phyloP scores from a whole-genome alignment of 257 asterid genomes.

The Ilex aquifolium region DNA sequence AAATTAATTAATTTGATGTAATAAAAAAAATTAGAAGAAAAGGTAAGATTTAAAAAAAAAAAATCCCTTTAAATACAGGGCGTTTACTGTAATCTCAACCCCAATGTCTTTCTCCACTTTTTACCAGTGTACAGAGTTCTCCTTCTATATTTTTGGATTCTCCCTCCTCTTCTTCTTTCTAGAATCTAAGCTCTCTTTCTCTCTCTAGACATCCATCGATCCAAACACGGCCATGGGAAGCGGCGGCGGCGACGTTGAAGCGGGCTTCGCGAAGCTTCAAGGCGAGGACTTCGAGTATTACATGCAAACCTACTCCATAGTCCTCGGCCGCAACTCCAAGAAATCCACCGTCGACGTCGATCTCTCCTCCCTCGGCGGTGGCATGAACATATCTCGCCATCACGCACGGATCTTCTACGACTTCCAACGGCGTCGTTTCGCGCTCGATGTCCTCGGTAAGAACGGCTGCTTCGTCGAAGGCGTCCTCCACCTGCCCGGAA shows the following conservation, averaged over 20 bases:
- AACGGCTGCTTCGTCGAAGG: slow-evolving; percentile 96
- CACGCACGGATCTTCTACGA: slow-evolving; percentile 98
- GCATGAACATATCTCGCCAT: slow-evolving; percentile 99
- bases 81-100: too few species aligned
- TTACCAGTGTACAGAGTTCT: too few species aligned
- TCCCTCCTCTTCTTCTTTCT: too few species aligned
- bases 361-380: slow-evolving; percentile 95
- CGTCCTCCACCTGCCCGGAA: slow-evolving; percentile 83
- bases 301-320: slow-evolving; percentile 95
- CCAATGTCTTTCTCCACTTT: too few species aligned
- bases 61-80: too few species aligned
- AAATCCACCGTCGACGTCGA: slow-evolving; percentile 93
- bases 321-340: slow-evolving; percentile 93
- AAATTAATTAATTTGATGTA: too few species aligned
- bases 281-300: slow-evolving; percentile 97
- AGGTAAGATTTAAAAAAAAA: too few species aligned
- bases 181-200: too few species aligned
- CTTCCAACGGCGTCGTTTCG: slow-evolving; percentile 96
- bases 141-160: too few species aligned
- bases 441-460: slow-evolving; percentile 90
- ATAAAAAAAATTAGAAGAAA: too few species aligned
- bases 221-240: slow-evolving; percentile 40
- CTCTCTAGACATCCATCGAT: neutral
- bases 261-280: slow-evolving; percentile 98
- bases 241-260: slow-evolving; percentile 87